Base-by-base conservation (phyloP, 2,329 filamentous ascomycete genomes). In the Blastomyces gilchristii region DNA sequence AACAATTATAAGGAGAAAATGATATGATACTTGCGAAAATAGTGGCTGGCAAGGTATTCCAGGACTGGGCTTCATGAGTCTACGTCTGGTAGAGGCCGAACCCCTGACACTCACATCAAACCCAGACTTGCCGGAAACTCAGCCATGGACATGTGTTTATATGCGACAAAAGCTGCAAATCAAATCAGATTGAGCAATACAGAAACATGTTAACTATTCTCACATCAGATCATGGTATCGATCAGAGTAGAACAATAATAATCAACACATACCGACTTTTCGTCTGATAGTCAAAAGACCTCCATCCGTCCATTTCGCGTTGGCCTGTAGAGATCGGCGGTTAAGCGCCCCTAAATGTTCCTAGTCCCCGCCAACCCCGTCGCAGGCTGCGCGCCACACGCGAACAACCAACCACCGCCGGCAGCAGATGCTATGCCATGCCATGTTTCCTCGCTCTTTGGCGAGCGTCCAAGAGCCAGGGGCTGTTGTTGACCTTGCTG, bases 81-180 rank as follows among this genome's bases (percentile, higher is more conserved):
- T 34, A 4, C 39, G 12, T n/a, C 41, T 34, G 3, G 18, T 12
- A 25, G 41, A 6, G 22, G 7, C 16, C 37, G 45, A 59, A 59
- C 58, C 47, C 34, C 58, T 61, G 58, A 41, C 34, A 53, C 58
- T 12, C 2, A n/a, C 31, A 12, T 53, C 58, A 61, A 61, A 61
- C 58, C 45, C n/a, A 16, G 31, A 41, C 37, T 31, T 31, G 58
- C 47, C 58, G n/a, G 58, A 52, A 53, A n/a, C 25, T 28, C 45
- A 61, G 45, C n/a, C 31, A 34, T 52, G 18, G 16, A n/a, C 14
- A 49, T 49, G 47, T 5, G 47, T 31, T 31, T 31, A 3, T 41
- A 31, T 22, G 18, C 5, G 34, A 37, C 34, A 37, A 25, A 12
- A 31, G 16, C 5, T 58, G n/a, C 28, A 37, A 56, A 22, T 31